Conservation (phyloP, 305 asterid genomes). For the Salvia sclarea region DNA sequence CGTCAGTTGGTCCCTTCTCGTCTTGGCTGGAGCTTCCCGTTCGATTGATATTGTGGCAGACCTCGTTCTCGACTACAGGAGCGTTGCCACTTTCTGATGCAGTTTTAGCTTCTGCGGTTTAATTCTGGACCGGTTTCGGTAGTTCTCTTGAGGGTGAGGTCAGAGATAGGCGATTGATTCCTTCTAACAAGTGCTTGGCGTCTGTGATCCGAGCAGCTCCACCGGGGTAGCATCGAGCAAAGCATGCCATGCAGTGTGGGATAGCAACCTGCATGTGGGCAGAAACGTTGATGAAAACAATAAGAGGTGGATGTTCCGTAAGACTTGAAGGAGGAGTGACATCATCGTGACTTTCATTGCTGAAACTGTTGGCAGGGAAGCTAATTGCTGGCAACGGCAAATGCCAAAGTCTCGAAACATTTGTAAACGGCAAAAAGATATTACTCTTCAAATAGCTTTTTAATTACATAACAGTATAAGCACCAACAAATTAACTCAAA, state of each 20-base stretch:
- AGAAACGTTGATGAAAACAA: slow-evolving; percentile 58
- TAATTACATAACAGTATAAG: too few species aligned
- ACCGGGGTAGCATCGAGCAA: slow-evolving; percentile 81
- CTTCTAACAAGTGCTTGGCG: slow-evolving; percentile 66
- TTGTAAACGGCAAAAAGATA: too few species aligned
- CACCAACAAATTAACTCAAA: too few species aligned
- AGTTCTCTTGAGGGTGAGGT: slow-evolving; percentile 60
- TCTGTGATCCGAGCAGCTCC: slow-evolving; percentile 67
- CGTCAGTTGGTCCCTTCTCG: slow-evolving; percentile 38
- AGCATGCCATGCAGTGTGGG: slow-evolving; percentile 72
- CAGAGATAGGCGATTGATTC: slow-evolving; percentile 57
- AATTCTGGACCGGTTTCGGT: slow-evolving; percentile 51
- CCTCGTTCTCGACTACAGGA: slow-evolving; percentile 55
- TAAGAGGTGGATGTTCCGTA: slow-evolving; percentile 94
- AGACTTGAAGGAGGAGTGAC: slow-evolving; percentile 76
- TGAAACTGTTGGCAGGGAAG: slow-evolving; percentile 60
- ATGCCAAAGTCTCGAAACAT: too few species aligned
- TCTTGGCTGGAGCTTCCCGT: slow-evolving; percentile 42
- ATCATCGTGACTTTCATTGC: slow-evolving; percentile 74
- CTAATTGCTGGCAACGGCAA: slow-evolving; percentile 82
- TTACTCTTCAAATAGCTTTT: too few species aligned
- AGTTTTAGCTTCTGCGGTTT: slow-evolving; percentile 39
- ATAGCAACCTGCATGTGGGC: slow-evolving; percentile 54
- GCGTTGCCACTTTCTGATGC: slow-evolving; percentile 55
- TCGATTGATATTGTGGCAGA: slow-evolving; percentile 38